Percentiles rank a stretch among this genome's conserved stretches.
Evolutionary conservation across 1,139 yeast species (phyloP).

Genomic region (Yamadazyma aaseri): DNA sequence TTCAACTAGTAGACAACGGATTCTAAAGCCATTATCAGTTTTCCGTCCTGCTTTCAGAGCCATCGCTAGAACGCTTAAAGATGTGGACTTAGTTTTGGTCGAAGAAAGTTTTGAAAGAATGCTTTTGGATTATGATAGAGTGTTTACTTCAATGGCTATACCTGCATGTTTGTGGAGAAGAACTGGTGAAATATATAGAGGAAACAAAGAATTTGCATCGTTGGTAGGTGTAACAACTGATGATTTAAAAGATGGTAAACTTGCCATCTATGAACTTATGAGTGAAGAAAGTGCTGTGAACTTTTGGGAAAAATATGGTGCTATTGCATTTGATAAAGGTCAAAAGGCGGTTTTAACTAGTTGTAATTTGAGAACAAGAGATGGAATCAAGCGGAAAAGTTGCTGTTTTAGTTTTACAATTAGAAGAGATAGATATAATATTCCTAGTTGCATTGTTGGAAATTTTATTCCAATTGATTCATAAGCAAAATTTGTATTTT

Average conservation of each 20-base stretch:
- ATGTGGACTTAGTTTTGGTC: slow-evolving; percentile 86
- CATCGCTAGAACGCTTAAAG: slow-evolving; percentile 85
- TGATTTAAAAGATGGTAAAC: slow-evolving; percentile 86
- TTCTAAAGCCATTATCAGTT: slow-evolving; percentile 78
- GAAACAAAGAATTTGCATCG: slow-evolving; percentile 95
- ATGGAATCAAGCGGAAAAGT: slow-evolving; percentile 76
- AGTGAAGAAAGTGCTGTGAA: slow-evolving; percentile 97
- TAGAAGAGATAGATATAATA: slow-evolving; percentile 87
- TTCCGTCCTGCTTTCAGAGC: slow-evolving; percentile 95
- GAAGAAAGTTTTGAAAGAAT: slow-evolving; percentile 94
- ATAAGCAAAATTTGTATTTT: slow-evolving; percentile 11
- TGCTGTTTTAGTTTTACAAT: slow-evolving; percentile 96
- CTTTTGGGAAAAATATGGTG: slow-evolving; percentile 97
- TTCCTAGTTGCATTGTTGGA: slow-evolving; percentile 95
- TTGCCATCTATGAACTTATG: slow-evolving; percentile 93
- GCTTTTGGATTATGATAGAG: slow-evolving; percentile 91
- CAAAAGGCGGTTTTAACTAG: slow-evolving; percentile 94
- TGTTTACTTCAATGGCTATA: slow-evolving; percentile 95
- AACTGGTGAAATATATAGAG: slow-evolving; percentile 94
- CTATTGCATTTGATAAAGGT: slow-evolving; percentile 93
- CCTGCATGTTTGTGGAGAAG: slow-evolving; percentile 98
- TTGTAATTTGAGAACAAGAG: slow-evolving; percentile 81
- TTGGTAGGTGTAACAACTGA: slow-evolving; percentile 91
- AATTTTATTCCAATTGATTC: slow-evolving; percentile 86
- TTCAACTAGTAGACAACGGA: slow-evolving; percentile 79